phyloP scores from a whole-genome alignment of 2,329 filamentous ascomycete genomes.

The Thermochaetoides dissita region DNA sequence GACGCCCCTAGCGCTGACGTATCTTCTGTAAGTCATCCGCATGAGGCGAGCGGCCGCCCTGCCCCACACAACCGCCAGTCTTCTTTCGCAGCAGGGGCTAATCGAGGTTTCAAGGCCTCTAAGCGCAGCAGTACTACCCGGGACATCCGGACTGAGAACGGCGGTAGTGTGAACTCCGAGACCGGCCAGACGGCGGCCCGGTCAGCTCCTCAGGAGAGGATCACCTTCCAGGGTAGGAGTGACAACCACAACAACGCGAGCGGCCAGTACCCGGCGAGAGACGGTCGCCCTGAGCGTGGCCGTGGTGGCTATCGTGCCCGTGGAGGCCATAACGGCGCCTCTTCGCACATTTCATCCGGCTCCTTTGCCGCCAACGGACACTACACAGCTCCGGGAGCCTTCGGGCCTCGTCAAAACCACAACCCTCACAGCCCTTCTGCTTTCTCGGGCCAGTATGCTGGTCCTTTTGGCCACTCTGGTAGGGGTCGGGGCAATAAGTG shows the following conservation, averaged over 20 bases:
- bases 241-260: constrained; percentile 15
- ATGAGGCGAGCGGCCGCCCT: not conserved
- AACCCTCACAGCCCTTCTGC: constrained; percentile 31
- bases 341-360: constrained; percentile 23
- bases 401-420: constrained; percentile 19
- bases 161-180: constrained; percentile 8
- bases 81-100: constrained; percentile 2
- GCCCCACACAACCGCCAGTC: not conserved
- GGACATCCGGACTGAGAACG: constrained; percentile 13
- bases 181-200: constrained; percentile 2
- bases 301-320: constrained; percentile 33
- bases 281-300: constrained; percentile 22
- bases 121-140: constrained; percentile 11
- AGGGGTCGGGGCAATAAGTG: constrained; percentile 15
- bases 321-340: constrained; percentile 26
- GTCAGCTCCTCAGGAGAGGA: constrained; percentile 11
- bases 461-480: constrained; percentile 9
- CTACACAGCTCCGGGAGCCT: constrained; percentile 18
- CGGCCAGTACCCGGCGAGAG: constrained; percentile 19
- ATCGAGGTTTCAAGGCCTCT: constrained; percentile 6
- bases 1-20: constrained; percentile 19
- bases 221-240: constrained; percentile 6
- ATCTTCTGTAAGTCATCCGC: constrained; percentile 24
- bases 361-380: constrained; percentile 24
- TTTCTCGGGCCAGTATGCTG: constrained; percentile 21